These are phyloP conservation scores for Picea abies DNA, from an alignment of 83 land plant species.

Conservation along the genomic window DNA sequence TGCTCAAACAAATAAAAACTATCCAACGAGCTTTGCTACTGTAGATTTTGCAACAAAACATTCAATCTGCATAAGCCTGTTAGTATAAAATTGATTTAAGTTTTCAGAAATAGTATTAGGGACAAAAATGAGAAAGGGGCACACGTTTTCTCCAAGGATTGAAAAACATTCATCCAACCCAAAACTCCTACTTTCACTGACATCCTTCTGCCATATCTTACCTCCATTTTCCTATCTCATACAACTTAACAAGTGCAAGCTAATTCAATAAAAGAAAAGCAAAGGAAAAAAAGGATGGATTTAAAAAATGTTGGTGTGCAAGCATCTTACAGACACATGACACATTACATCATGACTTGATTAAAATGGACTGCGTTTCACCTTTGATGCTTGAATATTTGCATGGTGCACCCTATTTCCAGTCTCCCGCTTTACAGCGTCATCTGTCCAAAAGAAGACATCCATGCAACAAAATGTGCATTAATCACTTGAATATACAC, in stretches of 20 bases:
- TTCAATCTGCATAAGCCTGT: no score
- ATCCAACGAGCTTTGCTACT: no score
- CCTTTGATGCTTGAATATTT: conserved; percentile 98
- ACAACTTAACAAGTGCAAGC: background rate
- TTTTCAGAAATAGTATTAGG: no score
- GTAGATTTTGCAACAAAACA: no score
- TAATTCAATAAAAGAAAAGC: background rate
- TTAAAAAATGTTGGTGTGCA: background rate
- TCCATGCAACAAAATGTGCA: background rate
- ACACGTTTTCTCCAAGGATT: no score
- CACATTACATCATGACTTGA: background rate
- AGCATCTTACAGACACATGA: background rate
- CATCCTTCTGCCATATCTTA: background rate
- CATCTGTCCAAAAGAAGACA: conserved; percentile 51
- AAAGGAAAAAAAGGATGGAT: background rate
- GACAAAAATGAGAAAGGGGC: no score
- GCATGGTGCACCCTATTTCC: conserved; percentile 92
- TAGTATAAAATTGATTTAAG: no score
- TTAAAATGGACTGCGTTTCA: conserved; percentile 8
- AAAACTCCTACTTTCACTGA: no score
- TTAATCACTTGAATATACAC: background rate
- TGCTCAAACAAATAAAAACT: no score
- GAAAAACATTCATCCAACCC: no score
- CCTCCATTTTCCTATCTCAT: background rate
- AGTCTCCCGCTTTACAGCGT: conserved; percentile 82